Base-by-base conservation (phyloP, 2,329 filamentous ascomycete genomes). In the Penicillium griseofulvum region DNA sequence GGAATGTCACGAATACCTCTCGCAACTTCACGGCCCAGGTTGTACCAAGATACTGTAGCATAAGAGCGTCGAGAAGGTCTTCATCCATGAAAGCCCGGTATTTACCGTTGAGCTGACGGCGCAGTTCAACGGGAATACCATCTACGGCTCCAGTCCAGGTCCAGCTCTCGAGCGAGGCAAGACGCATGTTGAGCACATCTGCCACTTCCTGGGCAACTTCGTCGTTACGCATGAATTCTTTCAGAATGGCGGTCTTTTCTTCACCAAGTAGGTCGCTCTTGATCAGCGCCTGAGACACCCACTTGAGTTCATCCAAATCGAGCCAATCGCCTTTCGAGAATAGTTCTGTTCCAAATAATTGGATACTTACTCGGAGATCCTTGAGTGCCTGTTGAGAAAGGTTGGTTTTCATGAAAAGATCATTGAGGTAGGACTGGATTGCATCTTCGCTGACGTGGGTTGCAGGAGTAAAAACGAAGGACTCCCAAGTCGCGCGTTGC, bases 21-120 rank as follows among this genome's bases (percentile, higher is more conserved):
- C 78, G 80, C 58, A 84, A 73, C 33, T 74, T 69, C 4, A 81
- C 74, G 2, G 78, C 74, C 78, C 80, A 83, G 47, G 75, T 76
- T 4, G 80, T 68, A 6, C 81, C 82, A 34, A 85, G 73, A 57
- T 78, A 82, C 42, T 84, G 80, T 3, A 84, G 66, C 24, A 85
- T 74, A 8, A 85, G 75, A 1, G 80, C 78, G 60, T 84, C 80
- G 8, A 84, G 75, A 19, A 83, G 71, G 57, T 86, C 83, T 60
- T 83, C 81, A 47, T 85, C 81, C 74, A 83, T 82, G 63, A 78
- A 84, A 26, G 85, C 79, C 2, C 83, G 75, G 63, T 86, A 86
- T 56, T 82, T 81, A 3, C 81, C 81, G 59, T 83, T 84, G 34
- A 84, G 64, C 49, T 83, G 79, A 8, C 80, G 76, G 34, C 81